Percentiles rank a stretch among this genome's conserved stretches.
These are phyloP conservation scores for Ajuga chamaepitys DNA, from an alignment of 257 asterid genomes.

Conservation along the genomic window DNA sequence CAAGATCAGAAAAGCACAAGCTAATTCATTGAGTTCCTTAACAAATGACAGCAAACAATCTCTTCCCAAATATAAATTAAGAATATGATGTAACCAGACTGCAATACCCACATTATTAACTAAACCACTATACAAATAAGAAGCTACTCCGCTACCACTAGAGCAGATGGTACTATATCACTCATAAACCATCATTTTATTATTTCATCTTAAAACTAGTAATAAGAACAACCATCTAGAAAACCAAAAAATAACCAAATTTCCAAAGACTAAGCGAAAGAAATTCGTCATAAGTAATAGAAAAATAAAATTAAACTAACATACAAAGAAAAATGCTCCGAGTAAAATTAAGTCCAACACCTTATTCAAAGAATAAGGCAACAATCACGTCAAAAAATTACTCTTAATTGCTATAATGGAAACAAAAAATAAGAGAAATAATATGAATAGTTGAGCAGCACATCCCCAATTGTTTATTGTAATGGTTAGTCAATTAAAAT, in stretches of 20 bases:
- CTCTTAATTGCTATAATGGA: too few relatives aligned
- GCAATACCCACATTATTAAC: background rate
- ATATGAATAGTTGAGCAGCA: too few relatives aligned
- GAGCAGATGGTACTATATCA: background rate
- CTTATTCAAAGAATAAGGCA: too few relatives aligned
- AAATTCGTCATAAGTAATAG: too few relatives aligned
- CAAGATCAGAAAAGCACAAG: background rate
- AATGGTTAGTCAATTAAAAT: too few relatives aligned
- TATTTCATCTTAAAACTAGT: background rate
- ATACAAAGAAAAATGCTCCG: too few relatives aligned
- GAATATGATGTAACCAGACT: background rate
- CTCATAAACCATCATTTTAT: too few relatives aligned
- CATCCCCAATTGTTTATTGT: too few relatives aligned
- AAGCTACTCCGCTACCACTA: background rate
- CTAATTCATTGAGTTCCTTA: background rate
- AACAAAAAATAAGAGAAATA: too few relatives aligned
- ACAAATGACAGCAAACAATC: background rate
- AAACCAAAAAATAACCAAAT: background rate
- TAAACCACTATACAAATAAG: background rate
- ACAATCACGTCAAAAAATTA: too few relatives aligned
- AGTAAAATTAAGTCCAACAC: too few relatives aligned
- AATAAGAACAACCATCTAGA: background rate
- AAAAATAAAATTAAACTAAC: too few relatives aligned
- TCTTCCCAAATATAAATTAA: background rate
- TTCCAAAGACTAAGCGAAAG: background rate